A percentile compares a stretch with the other conserved stretches of the same genome.
Conservation (phyloP, 352 stramenopile genomes). For the Pilasporangium apinafurcum region DNA sequence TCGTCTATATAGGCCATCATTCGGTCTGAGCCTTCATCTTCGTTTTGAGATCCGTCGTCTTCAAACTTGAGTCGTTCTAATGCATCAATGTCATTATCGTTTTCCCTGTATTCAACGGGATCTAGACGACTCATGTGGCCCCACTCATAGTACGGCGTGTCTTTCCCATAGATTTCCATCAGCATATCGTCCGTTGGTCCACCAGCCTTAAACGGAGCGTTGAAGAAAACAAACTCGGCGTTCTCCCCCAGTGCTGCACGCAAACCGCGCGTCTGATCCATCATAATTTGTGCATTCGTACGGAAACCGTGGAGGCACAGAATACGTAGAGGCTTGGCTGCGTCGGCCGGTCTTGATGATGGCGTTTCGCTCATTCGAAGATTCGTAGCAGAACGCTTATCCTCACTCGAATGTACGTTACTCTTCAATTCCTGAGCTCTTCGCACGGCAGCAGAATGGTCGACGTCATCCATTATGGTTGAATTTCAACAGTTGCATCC, state of each 20-base stretch:
- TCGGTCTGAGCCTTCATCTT: constrained; percentile 12
- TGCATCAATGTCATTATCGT: neutral
- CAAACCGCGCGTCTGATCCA: constrained; percentile 31
- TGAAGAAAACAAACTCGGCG: constrained; percentile 33
- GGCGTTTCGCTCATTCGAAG: neutral
- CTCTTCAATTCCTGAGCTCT: too few species aligned
- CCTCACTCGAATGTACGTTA: too few species aligned
- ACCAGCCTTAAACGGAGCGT: constrained; percentile 29
- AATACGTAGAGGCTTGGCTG: constrained; percentile 28
- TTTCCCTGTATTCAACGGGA: neutral
- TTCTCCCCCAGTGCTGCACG: constrained; percentile 16
- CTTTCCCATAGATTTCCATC: constrained; percentile 16
- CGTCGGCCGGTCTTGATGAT: neutral
- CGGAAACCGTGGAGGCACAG: constrained; percentile 52
- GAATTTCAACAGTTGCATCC: too few species aligned
- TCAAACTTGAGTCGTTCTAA: too few species aligned
- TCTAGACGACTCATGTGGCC: constrained; percentile 1
- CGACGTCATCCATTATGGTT: too few species aligned
- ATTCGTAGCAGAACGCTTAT: too few species aligned
- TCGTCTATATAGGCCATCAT: constrained; percentile 24
- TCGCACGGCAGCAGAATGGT: too few species aligned
- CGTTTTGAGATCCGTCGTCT: too few species aligned
- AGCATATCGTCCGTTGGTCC: constrained; percentile 26
- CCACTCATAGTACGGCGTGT: constrained; percentile 39
- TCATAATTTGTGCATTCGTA: constrained; percentile 41